phyloP scores from a whole-genome alignment of 2,329 filamentous ascomycete genomes.

The Epichloe typhina region DNA sequence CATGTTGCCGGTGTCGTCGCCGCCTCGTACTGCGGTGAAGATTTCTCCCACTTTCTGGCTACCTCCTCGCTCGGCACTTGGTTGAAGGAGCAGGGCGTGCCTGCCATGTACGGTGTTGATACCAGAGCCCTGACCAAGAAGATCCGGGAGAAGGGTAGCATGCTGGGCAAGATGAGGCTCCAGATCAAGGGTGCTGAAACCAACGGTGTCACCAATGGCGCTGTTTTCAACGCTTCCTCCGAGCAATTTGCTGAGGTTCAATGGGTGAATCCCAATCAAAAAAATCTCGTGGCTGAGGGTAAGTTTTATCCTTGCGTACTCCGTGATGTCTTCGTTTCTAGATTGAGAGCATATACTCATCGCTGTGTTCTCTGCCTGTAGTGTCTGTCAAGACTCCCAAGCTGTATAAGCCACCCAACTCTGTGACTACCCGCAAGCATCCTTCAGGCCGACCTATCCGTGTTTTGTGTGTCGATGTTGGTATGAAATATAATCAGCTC shows the following conservation, averaged over 20 bases:
- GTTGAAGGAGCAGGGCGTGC: constrained; percentile 91
- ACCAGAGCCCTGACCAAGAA: constrained; percentile 88
- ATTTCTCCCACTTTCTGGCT: constrained; percentile 90
- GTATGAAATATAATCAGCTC: constrained; percentile 96
- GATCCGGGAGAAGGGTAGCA: constrained; percentile 87
- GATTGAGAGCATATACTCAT: constrained; percentile 22
- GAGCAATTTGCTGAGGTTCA: constrained; percentile 62
- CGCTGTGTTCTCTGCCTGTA: constrained; percentile 25
- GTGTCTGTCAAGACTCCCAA: constrained; percentile 83
- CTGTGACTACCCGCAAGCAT: constrained; percentile 64
- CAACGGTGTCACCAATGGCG: constrained; percentile 28
- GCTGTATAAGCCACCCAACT: constrained; percentile 64
- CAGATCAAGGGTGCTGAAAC: constrained; percentile 35
- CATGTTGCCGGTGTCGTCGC: constrained; percentile 88
- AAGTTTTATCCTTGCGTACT: constrained; percentile 28
- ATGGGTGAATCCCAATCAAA: constrained; percentile 84
- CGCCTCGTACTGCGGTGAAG: constrained; percentile 84
- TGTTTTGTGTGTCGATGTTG: constrained; percentile 88
- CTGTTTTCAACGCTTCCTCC: constrained; percentile 16
- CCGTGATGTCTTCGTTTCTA: constrained; percentile 6
- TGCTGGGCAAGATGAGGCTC: constrained; percentile 82
- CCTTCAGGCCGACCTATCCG: constrained; percentile 78
- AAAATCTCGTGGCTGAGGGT: constrained; percentile 93
- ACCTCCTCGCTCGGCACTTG: constrained; percentile 81
- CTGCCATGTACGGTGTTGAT: constrained; percentile 90